Conservation (phyloP, 2,329 filamentous ascomycete genomes). For the Calonectria montana region DNA sequence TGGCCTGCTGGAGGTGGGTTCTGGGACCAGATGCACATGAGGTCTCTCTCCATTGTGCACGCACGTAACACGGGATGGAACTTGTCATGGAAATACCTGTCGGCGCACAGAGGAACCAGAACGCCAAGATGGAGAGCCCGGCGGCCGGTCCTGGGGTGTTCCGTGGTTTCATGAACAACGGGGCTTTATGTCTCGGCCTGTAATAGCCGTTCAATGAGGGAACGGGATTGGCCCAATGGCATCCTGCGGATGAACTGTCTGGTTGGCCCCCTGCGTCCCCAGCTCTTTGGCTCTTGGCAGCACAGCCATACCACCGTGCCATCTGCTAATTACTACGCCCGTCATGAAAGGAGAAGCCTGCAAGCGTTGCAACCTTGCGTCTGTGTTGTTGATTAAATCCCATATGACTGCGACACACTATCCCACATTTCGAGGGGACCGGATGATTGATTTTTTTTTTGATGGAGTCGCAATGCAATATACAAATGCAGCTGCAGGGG, state of each 20-base stretch:
- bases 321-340: not conserved
- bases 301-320: not conserved
- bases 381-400: not conserved
- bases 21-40: not conserved
- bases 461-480: slow-evolving; percentile 9
- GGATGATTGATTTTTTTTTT: slow-evolving; percentile 14
- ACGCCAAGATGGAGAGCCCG: not conserved
- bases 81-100: not conserved
- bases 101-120: not conserved
- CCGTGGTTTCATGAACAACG: slow-evolving; percentile 15
- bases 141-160: slow-evolving; percentile 9
- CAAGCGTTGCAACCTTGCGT: slow-evolving; percentile 13
- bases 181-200: slow-evolving; percentile 12
- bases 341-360: not conserved
- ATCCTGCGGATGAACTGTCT: not conserved
- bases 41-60: not conserved
- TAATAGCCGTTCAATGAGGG: slow-evolving; percentile 7
- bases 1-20: not conserved
- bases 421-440: slow-evolving; percentile 5
- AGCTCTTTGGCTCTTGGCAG: not conserved
- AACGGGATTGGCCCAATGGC: not conserved
- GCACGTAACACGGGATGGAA: not conserved
- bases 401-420: slow-evolving; percentile 16
- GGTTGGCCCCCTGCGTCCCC: slow-evolving; percentile 13
- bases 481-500: slow-evolving; percentile 16